A percentile compares a stretch with the other conserved stretches of the same genome.
phyloP scores from a whole-genome alignment of 208 protist species.

The Crithidia bombi region DNA sequence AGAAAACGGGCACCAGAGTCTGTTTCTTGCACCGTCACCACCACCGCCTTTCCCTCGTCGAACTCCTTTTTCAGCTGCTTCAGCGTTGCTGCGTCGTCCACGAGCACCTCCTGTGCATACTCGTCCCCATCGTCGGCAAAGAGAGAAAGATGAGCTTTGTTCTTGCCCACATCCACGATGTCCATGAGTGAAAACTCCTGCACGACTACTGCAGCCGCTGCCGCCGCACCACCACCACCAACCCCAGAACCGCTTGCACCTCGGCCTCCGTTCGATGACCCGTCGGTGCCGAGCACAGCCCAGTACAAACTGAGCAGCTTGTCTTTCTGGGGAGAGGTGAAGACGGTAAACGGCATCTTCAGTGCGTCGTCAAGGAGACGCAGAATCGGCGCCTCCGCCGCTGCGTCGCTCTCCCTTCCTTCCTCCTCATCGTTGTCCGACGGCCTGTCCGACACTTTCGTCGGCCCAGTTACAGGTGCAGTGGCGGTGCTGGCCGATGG shows the following conservation, averaged over 20 bases:
- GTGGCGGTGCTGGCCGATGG: neutral
- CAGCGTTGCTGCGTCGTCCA: constrained; percentile 20
- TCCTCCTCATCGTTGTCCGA: neutral
- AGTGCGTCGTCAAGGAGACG: constrained; percentile 54
- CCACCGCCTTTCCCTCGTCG: constrained; percentile 16
- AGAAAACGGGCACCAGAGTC: constrained; percentile 20
- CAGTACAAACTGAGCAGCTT: constrained; percentile 48
- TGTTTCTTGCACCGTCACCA: constrained; percentile 30
- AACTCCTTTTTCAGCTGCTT: constrained; percentile 17
- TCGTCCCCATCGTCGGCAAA: constrained; percentile 34
- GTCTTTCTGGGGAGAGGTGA: constrained; percentile 53
- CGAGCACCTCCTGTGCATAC: constrained; percentile 31
- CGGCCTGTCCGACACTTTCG: neutral
- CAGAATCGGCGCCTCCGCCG: constrained; percentile 35
- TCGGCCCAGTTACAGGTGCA: neutral
- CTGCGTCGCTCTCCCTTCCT: neutral
- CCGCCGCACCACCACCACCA: neutral
- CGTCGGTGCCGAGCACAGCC: constrained; percentile 36
- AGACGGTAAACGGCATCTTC: constrained; percentile 66
- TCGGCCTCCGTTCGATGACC: neutral
- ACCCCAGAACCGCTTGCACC: neutral
- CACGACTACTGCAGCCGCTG: neutral
- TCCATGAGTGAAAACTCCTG: constrained; percentile 35
- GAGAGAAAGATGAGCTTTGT: constrained; percentile 25
- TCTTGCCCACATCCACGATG: constrained; percentile 20